Evolutionary conservation across 1,139 yeast species (phyloP).

Genomic region (Saccharomyces hybrid): DNA sequence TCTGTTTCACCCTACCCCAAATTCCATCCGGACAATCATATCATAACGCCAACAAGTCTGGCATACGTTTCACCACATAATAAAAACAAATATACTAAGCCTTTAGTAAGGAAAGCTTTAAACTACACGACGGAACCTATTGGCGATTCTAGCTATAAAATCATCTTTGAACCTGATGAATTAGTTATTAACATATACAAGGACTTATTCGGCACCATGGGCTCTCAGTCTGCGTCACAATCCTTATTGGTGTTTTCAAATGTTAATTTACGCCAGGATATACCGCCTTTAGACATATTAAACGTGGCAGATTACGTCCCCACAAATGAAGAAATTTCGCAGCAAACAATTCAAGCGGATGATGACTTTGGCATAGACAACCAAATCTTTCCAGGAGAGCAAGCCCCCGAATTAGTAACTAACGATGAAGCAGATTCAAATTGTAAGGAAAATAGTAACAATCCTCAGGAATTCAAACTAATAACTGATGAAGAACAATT

Average conservation of each 20-base stretch:
- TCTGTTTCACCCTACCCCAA: slow-evolving; percentile 3
- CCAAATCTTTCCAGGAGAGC: neutral
- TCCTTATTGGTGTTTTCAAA: slow-evolving; percentile 23
- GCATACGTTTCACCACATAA: neutral
- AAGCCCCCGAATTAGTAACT: too few relatives aligned
- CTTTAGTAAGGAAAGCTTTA: slow-evolving; percentile 6
- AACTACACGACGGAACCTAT: slow-evolving; percentile 10
- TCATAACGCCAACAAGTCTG: neutral
- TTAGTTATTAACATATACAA: slow-evolving; percentile 20
- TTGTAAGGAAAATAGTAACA: neutral
- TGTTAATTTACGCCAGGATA: slow-evolving; percentile 5
- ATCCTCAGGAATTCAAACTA: slow-evolving; percentile 13
- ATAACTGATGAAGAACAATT: slow-evolving; percentile 22
- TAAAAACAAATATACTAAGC: slow-evolving; percentile 3
- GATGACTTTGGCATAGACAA: neutral
- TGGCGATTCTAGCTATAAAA: slow-evolving; percentile 8
- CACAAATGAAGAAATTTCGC: slow-evolving; percentile 10
- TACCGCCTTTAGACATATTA: slow-evolving; percentile 6
- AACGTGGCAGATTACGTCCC: slow-evolving; percentile 8
- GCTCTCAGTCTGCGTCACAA: slow-evolving; percentile 21
- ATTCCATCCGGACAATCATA: neutral
- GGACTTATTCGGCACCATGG: slow-evolving; percentile 21
- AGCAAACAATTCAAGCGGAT: slow-evolving; percentile 6
- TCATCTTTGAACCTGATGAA: slow-evolving; percentile 27
- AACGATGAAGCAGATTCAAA: neutral